Evolutionary conservation across 441 rosid genomes (phyloP), one percentile per base, ranked within the genome.

Genomic region (Breynia disticha): DNA sequence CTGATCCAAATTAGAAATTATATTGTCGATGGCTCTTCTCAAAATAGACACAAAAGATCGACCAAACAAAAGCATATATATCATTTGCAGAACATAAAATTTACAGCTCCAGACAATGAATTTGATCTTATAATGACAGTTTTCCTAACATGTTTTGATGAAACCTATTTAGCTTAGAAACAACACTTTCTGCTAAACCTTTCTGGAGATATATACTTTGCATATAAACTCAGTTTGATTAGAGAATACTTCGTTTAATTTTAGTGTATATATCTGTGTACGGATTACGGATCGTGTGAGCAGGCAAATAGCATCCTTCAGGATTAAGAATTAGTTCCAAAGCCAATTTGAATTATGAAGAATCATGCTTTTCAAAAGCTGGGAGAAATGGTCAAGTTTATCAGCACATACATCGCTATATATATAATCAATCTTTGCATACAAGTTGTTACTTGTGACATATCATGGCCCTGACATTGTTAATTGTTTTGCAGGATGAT

Each of bases 401-500:
- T 28, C 35, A 28, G 35, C 35, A 28, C 35, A 28, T 9, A 28
- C 35, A 2, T 9, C 5, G 5, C 4, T 28, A 28, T 28, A 28
- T 24, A 24, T 28, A 28, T 28, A 28, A 3, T 3, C 35, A 28
- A 9, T 28, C 35, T 28, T 1, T 41, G 44, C 44, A 41, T 41
- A 39, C 11, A 15, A 9, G 19, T 21, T 48, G 22, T 16, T 16
- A 21, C 10, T n/a, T 46, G 12, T 3, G 24, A 1, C 8, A 54
- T 19, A 16, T 51, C 7, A 46, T 22, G 21, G 43, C 43, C 55
- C 21, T 59, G 43, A 59, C 35, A 16, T 43, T 17, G 14, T 14
- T 49, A 46, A 54, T 42, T 61, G 46, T 57, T 55, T 72, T 70
- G 42, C 83, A 91, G 97, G 97, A 84, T 44, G 93, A 88, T 50